Conservation (phyloP, 164 flowering plant genomes). For the Dillenia suffruticosa region DNA sequence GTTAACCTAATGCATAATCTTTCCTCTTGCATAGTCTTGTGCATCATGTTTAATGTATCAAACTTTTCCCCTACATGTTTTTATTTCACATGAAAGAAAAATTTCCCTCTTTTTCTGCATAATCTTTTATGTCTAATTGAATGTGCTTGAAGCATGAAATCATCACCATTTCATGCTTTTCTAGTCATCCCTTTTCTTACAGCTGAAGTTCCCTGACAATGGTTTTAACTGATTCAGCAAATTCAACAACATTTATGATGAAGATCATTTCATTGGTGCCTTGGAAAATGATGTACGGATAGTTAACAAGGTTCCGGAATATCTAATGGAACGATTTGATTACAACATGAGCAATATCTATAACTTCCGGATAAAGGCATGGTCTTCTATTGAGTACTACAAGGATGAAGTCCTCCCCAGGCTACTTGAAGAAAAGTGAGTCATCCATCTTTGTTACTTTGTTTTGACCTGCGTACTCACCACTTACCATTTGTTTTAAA, state of each 20-base stretch:
- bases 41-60: no score
- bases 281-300: conserved; percentile 67
- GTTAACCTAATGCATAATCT: no score
- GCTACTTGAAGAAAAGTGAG: conserved; percentile 87
- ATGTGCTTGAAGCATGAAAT: no score
- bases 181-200: no score
- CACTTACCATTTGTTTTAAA: no score
- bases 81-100: no score
- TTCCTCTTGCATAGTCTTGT: no score
- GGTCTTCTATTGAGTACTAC: conserved; percentile 77
- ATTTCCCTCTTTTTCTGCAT: no score
- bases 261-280: conserved; percentile 58
- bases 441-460: conserved; percentile 8
- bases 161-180: no score
- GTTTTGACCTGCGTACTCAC: neutral
- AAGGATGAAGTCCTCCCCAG: conserved; percentile 74
- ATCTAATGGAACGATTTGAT: conserved; percentile 82
- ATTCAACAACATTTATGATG: conserved; percentile 82
- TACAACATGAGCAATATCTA: conserved; percentile 68
- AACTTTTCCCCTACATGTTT: no score
- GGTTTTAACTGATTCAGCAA: conserved; percentile 43
- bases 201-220: no score
- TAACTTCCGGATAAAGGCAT: conserved; percentile 87
- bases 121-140: no score
- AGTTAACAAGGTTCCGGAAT: conserved; percentile 59